These are phyloP conservation scores for Pseudogymnoascus sp. DNA, from an alignment of 2,329 filamentous ascomycete species.

Conservation along the genomic window DNA sequence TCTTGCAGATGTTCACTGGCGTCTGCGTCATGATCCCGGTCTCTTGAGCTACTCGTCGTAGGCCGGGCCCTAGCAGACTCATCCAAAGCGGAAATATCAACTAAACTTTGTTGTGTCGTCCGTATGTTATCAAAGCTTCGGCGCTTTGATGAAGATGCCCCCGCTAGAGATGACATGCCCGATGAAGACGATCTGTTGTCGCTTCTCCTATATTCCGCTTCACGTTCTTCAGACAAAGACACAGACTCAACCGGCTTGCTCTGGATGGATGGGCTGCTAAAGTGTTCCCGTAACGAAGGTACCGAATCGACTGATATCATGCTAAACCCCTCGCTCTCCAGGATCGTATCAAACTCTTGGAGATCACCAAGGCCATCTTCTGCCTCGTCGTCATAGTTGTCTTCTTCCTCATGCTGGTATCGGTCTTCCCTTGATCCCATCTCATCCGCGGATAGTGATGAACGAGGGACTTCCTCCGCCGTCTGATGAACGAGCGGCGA, in stretches of 20 bases:
- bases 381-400: constrained; percentile 20
- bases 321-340: constrained; percentile 51
- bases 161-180: not conserved
- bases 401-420: constrained; percentile 11
- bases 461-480: not conserved
- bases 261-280: constrained; percentile 28
- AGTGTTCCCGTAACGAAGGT: constrained; percentile 40
- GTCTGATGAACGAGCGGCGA: not conserved
- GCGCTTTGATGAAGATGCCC: not conserved
- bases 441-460: not conserved
- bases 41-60: not conserved
- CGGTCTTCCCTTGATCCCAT: not conserved
- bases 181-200: not conserved
- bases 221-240: not conserved
- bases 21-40: not conserved
- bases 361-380: constrained; percentile 32
- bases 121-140: not conserved
- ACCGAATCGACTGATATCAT: constrained; percentile 50
- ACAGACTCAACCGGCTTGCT: constrained; percentile 14
- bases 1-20: not conserved
- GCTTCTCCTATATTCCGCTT: not conserved
- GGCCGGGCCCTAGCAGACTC: not conserved
- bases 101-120: not conserved
- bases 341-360: constrained; percentile 45
- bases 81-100: not conserved